Evolutionary conservation across 306 rosid genomes (phyloP).

Genomic region (Astragalus membranaceus): DNA sequence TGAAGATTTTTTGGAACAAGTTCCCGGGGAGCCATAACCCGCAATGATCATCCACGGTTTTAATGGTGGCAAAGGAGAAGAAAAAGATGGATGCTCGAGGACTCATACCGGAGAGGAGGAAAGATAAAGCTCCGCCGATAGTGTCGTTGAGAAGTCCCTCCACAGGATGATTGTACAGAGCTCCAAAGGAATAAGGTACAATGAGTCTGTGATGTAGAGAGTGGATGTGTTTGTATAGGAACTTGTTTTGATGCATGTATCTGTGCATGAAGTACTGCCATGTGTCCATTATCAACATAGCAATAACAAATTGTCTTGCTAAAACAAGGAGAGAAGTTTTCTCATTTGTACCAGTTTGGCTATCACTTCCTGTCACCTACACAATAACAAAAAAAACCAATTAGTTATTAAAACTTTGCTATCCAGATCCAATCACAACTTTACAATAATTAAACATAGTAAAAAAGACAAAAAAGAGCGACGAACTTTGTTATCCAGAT

Average conservation of each 20-base stretch:
- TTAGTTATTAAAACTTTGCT: neutral
- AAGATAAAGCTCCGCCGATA: conserved; percentile 84
- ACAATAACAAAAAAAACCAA: conserved; percentile 3
- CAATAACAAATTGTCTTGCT: conserved; percentile 68
- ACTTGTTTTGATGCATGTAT: conserved; percentile 95
- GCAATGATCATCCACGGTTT: conserved; percentile 94
- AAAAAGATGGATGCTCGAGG: conserved; percentile 86
- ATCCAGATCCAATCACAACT: conserved; percentile 9
- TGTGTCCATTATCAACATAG: conserved; percentile 86
- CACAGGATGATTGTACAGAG: conserved; percentile 87
- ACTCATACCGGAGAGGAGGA: conserved; percentile 83
- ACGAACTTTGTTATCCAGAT: neutral
- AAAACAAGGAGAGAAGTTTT: conserved; percentile 39
- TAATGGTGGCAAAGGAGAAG: conserved; percentile 94
- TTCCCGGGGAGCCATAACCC: conserved; percentile 92
- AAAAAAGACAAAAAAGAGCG: neutral
- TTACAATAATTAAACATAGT: neutral
- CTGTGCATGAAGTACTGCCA: conserved; percentile 99
- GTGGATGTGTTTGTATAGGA: conserved; percentile 87
- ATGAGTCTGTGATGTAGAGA: conserved; percentile 88
- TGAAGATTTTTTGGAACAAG: conserved; percentile 66
- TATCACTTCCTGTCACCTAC: conserved; percentile 68
- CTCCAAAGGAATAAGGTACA: conserved; percentile 91
- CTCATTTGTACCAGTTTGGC: conserved; percentile 22
- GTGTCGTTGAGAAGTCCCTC: conserved; percentile 98